Base-by-base conservation (phyloP, 1,284 basidiomycete genomes). In the Mycosarcoma mackinlayi region DNA sequence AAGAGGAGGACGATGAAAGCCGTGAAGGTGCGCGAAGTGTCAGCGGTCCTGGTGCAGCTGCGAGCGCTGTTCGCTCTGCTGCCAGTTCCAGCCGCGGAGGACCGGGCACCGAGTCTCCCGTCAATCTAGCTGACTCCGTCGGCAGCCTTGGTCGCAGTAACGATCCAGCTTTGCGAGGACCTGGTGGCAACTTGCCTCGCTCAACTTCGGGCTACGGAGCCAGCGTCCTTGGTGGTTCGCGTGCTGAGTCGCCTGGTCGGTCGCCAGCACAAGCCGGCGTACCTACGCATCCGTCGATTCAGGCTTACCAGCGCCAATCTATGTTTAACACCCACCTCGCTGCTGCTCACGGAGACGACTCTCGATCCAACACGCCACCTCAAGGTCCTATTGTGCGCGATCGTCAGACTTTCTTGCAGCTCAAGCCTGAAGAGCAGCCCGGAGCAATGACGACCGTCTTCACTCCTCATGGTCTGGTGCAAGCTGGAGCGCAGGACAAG, bases 401-500 rank as follows among this genome's bases (percentile, higher is more conserved):
- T 35, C 75, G 76, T 18, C 53, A 73, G 49, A 81, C 80, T 2
- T 79, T 82, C 59, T 60, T 82, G 39, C 63, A 74, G 37, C 75
- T 82, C 27, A 64, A 70, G 24, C 64, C 62, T 8, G 75, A 81
- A 14, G 79, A 81, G 33, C 75, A 74, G 56, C 76, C 78, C 3
- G 76, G 75, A n/a, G 69, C 70, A 8, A 75, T 79, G 62, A 78
- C 76, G 35, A 73, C 78, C 41, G 73, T 93, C 3, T 96, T 96
- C 82, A 91, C 92, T 0, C 93, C 94, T 3, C 93, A 96, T 70
- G 95, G 95, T 9, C 85, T 99, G 13, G 88, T 99, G 35, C 94
- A 93, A 63, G 93, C 93, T 40, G 95, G 94, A 30, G 87, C 97
- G 73, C 92, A 95, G 80, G 94, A 98, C 83, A 94, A 93, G 83